Evolutionary conservation across 495 filamentous ascomycete genomes (phyloP), one percentile per base, ranked within the genome.

Genomic region (Neurospora sp.): DNA sequence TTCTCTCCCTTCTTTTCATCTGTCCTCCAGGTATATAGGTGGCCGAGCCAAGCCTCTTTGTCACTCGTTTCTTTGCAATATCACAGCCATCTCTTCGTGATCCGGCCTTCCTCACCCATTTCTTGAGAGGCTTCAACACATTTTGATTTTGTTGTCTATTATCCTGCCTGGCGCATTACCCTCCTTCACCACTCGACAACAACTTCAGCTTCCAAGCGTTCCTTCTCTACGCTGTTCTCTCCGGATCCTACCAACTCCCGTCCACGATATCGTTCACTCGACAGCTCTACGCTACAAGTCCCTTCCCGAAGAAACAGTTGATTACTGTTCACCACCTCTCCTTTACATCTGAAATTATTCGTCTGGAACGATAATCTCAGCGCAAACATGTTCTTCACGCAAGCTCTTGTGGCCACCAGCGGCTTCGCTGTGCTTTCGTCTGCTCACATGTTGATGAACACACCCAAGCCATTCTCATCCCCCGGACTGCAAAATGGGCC

Each of bases 381-480:
- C n/a, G 2, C 44, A 23, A 20, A 6, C 41, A 42, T 48, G 44
- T 20, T 48, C 0, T 48, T 48, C 77, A 72, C 77, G 46, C 84
- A 83, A 78, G 70, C 81, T 72, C 72, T 78, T 40, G 37, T 80
- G 35, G 71, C 79, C 66, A 76, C 79, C 54, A 62, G 73, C 66
- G 79, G 78, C 72, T 76, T 92, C 70, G 85, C 86, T 54, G 80
- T 86, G 70, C 79, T 90, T 18, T 78, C 86, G 74, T 81, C 83
- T 11, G 89, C 88, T 11, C 95, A 98, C 79, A 90, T 96, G 85
- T 83, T 87, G 38, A 90, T 97, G 89, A 82, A 76, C 62, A 83
- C 76, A 11, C 94, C 95, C 0, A 83, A 86, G 41, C 94, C 23
- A 14, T 59, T 59, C 6, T 0, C 10, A 0, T 31, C 48, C 0